These are phyloP conservation scores for Lichina pygmaea DNA, from an alignment of 495 filamentous ascomycete species.

Conservation along the genomic window DNA sequence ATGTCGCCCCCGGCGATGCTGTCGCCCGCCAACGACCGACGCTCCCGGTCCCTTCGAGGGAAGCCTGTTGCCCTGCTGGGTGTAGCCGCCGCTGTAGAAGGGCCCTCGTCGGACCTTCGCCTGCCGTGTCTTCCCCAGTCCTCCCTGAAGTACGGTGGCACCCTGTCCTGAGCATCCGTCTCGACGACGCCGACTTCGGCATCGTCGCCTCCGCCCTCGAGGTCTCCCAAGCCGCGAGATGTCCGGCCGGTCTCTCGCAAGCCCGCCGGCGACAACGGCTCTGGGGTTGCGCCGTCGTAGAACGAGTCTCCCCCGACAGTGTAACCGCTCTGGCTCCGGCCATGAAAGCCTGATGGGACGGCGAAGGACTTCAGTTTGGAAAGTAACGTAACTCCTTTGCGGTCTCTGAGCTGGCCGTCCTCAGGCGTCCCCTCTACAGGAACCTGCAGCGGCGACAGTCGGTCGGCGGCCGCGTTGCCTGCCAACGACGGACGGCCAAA, in stretches of 20 bases:
- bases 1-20: constrained; percentile 28
- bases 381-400: constrained; percentile 10
- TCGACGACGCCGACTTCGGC: constrained; percentile 15
- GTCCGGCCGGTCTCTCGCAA: constrained; percentile 3
- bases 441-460: constrained; percentile 6
- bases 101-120: constrained; percentile 8
- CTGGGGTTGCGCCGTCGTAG: constrained; percentile 5
- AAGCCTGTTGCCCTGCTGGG: constrained; percentile 16
- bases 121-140: constrained; percentile 5
- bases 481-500: constrained; percentile 10
- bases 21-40: too few relatives aligned
- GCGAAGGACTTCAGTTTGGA: constrained; percentile 15
- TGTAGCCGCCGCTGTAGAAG: constrained; percentile 33
- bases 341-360: constrained; percentile 10
- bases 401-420: neutral
- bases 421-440: constrained; percentile 1
- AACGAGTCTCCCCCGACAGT: constrained; percentile 8
- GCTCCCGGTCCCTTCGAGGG: too few relatives aligned
- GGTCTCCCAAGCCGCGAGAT: constrained; percentile 4
- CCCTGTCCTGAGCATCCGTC: constrained; percentile 6
- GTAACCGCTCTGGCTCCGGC: constrained; percentile 10
- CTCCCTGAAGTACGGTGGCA: neutral
- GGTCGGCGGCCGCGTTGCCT: constrained; percentile 5
- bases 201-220: constrained; percentile 8
- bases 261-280: constrained; percentile 5